phyloP scores from a whole-genome alignment of 495 filamentous ascomycete species.

The Talaromyces proteolyticus region DNA sequence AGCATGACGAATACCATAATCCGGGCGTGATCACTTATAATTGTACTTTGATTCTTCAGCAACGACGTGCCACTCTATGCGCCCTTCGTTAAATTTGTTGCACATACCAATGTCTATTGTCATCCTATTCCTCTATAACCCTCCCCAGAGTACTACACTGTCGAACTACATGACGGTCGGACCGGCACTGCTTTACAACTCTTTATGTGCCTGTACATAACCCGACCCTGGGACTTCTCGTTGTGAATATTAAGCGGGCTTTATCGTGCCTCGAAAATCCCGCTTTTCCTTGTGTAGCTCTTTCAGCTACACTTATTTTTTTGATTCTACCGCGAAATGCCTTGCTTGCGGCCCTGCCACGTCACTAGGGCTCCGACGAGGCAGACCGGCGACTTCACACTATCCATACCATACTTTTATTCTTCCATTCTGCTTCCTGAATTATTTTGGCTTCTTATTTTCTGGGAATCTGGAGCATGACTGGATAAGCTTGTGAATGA shows the following conservation, averaged over 20 bases:
- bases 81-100: not conserved
- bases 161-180: not conserved
- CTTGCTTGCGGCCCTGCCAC: slow-evolving; percentile 32
- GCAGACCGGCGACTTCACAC: slow-evolving; percentile 10
- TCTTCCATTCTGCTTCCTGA: slow-evolving; percentile 12
- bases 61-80: slow-evolving; percentile 24
- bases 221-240: not conserved
- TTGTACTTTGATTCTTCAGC: slow-evolving; percentile 18
- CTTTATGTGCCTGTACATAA: not conserved
- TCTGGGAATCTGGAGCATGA: not conserved
- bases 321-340: slow-evolving; percentile 17
- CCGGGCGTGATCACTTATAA: slow-evolving; percentile 5
- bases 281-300: not conserved
- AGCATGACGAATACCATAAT: slow-evolving; percentile 7
- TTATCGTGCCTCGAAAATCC: not conserved
- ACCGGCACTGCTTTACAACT: no score
- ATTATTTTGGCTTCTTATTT: slow-evolving; percentile 17
- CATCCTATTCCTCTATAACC: not conserved
- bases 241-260: not conserved
- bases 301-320: slow-evolving; percentile 5
- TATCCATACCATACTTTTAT: slow-evolving; percentile 6
- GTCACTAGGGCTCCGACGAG: slow-evolving; percentile 35
- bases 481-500: not conserved
- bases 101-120: slow-evolving; percentile 7
- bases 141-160: not conserved